Evolutionary conservation across 169 alveolate genomes (phyloP).

Genomic region (Pseudocohnilembus persalinus): DNA sequence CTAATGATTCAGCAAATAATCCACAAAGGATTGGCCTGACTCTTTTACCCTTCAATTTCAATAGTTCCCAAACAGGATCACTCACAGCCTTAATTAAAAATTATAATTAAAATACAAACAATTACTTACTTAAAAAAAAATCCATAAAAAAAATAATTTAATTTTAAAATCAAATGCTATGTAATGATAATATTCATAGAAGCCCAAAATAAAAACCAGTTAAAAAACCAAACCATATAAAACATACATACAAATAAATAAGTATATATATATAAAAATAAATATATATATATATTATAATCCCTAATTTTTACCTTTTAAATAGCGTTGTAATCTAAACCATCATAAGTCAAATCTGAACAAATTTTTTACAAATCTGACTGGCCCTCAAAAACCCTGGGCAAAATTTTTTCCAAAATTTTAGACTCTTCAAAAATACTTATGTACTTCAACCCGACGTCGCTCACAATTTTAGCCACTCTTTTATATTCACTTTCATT

Average conservation of each 20-base stretch:
- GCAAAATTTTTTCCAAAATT: neutral
- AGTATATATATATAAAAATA: too few species aligned
- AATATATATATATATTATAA: too few species aligned
- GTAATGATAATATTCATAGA: too few species aligned
- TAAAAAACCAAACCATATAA: too few species aligned
- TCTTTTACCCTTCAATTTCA: conserved; percentile 69
- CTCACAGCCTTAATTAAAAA: neutral
- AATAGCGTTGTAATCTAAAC: too few species aligned
- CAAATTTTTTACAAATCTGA: neutral
- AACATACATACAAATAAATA: too few species aligned
- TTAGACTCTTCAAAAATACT: neutral
- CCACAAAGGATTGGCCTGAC: conserved; percentile 62
- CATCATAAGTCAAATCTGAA: neutral
- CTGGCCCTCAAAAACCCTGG: neutral
- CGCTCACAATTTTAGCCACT: neutral
- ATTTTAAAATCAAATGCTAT: too few species aligned
- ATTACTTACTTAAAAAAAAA: too few species aligned
- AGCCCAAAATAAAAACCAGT: too few species aligned
- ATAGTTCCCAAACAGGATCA: conserved; percentile 52
- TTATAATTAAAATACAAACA: too few species aligned
- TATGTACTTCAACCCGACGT: neutral
- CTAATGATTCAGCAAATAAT: conserved; percentile 47
- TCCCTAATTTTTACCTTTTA: too few species aligned
- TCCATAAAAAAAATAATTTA: too few species aligned
- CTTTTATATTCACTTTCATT: neutral